Evolutionary conservation across 768 basidiomycete species (phyloP).

Genomic region (Suillus bovinus): DNA sequence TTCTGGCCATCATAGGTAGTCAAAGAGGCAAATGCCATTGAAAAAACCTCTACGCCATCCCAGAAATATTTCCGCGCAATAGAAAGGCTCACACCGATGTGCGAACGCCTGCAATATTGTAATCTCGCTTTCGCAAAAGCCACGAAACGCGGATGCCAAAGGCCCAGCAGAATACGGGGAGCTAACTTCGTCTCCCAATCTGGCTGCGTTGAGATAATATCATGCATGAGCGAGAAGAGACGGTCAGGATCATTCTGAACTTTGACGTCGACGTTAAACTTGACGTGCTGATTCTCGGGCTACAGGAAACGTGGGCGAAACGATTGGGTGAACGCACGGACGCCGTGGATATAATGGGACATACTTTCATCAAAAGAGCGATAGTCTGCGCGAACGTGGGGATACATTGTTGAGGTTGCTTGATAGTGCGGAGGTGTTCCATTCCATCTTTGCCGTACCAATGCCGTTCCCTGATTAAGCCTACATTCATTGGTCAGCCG

Average conservation of each 20-base stretch:
- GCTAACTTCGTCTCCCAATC: conserved; percentile 77
- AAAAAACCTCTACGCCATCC: conserved; percentile 84
- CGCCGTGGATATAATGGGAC: conserved; percentile 19
- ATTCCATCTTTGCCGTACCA: conserved; percentile 76
- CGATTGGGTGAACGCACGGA: conserved; percentile 13
- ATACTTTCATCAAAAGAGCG: conserved; percentile 73
- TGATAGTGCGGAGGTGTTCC: conserved; percentile 76
- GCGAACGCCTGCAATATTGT: conserved; percentile 81
- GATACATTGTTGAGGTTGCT: conserved; percentile 82
- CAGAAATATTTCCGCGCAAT: conserved; percentile 89
- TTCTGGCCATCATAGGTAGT: conserved; percentile 70
- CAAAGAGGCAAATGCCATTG: conserved; percentile 74
- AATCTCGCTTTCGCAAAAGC: conserved; percentile 70
- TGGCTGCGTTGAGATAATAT: conserved; percentile 58
- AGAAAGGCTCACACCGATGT: conserved; percentile 75
- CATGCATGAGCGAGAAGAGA: conserved; percentile 81
- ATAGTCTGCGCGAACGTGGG: conserved; percentile 90
- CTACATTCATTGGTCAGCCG: conserved; percentile 37
- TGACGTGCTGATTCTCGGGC: conserved; percentile 76
- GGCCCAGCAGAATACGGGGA: conserved; percentile 76
- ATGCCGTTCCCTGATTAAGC: conserved; percentile 63
- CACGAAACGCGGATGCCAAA: conserved; percentile 93
- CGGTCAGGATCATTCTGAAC: conserved; percentile 86
- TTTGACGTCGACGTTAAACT: conserved; percentile 92
- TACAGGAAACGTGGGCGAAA: conserved; percentile 24